Conservation (phyloP, 768 basidiomycete genomes). For the Suillus weaverae region DNA sequence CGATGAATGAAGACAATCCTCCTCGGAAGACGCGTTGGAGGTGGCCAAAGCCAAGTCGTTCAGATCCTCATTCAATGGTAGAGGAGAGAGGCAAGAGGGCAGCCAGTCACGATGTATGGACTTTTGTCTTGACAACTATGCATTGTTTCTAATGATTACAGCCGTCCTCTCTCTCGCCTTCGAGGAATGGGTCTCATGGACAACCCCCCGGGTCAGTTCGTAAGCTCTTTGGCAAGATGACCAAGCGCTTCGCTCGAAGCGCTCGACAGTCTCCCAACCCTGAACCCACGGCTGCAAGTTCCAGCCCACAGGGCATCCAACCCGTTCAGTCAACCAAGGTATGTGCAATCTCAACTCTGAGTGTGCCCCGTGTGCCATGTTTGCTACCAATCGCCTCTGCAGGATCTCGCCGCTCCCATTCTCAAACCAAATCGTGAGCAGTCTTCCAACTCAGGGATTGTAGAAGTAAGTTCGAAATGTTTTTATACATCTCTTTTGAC, state of each 20-base stretch:
- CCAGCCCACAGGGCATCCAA: background rate
- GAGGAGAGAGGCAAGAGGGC: background rate
- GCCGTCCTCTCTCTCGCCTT: too few species aligned
- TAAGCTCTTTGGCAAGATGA: background rate
- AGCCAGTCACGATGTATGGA: background rate
- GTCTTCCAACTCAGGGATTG: too few species aligned
- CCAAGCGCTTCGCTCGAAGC: background rate
- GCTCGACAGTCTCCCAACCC: background rate
- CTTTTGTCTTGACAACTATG: too few species aligned
- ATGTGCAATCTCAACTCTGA: background rate
- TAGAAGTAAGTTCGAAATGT: too few species aligned
- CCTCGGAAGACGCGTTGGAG: background rate
- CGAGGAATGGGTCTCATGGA: background rate
- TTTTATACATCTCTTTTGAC: too few species aligned
- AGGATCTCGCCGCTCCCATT: background rate
- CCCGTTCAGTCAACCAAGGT: too few species aligned
- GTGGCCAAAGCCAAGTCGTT: too few species aligned
- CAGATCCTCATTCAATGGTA: background rate
- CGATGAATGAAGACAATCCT: background rate
- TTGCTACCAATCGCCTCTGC: background rate
- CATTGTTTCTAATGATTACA: too few species aligned
- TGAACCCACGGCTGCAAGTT: background rate
- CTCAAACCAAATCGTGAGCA: background rate
- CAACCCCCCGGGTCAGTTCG: too few species aligned
- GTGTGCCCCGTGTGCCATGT: background rate